phyloP scores from a whole-genome alignment of 352 stramenopile species.

The Phytophthora pseudosyringae region DNA sequence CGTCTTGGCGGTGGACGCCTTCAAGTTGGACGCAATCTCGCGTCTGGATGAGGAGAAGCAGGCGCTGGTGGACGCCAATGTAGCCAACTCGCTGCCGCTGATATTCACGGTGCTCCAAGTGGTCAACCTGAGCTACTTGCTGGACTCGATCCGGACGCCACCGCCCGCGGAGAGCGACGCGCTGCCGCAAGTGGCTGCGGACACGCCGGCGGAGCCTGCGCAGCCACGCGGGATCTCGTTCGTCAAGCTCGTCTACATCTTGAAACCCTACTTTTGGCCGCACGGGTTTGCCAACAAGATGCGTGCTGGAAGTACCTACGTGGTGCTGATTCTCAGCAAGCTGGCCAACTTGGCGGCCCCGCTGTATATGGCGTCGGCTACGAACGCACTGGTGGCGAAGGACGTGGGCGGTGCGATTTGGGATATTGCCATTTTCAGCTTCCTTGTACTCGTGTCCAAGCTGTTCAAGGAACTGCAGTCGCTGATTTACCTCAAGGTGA shows the following conservation, averaged over 20 bases:
- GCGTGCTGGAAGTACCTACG: slow-evolving; percentile 91
- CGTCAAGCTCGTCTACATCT: slow-evolving; percentile 84
- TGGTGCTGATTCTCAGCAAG: slow-evolving; percentile 94
- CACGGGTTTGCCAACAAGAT: slow-evolving; percentile 74
- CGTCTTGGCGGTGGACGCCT: slow-evolving; percentile 75
- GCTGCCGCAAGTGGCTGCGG: slow-evolving; percentile 35
- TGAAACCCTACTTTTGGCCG: slow-evolving; percentile 90
- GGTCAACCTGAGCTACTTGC: slow-evolving; percentile 76
- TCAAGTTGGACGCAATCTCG: slow-evolving; percentile 73
- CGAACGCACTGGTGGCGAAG: slow-evolving; percentile 88
- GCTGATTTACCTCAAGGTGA: slow-evolving; percentile 95
- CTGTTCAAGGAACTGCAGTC: slow-evolving; percentile 96
- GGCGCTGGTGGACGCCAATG: slow-evolving; percentile 68
- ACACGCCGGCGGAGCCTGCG: slow-evolving; percentile 32
- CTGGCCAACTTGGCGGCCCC: slow-evolving; percentile 91
- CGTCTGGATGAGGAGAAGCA: slow-evolving; percentile 59
- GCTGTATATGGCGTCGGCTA: slow-evolving; percentile 94
- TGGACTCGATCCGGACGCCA: slow-evolving; percentile 57
- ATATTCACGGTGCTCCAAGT: slow-evolving; percentile 89
- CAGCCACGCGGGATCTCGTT: slow-evolving; percentile 78
- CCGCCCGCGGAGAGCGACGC: slow-evolving; percentile 23
- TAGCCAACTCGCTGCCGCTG: slow-evolving; percentile 82
- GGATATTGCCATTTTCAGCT: slow-evolving; percentile 80
- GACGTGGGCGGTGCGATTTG: slow-evolving; percentile 54
- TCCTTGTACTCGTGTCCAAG: slow-evolving; percentile 87